These are phyloP conservation scores for Novymonas esmeraldas DNA, from an alignment of 208 protist genomes.

Conservation along the genomic window DNA sequence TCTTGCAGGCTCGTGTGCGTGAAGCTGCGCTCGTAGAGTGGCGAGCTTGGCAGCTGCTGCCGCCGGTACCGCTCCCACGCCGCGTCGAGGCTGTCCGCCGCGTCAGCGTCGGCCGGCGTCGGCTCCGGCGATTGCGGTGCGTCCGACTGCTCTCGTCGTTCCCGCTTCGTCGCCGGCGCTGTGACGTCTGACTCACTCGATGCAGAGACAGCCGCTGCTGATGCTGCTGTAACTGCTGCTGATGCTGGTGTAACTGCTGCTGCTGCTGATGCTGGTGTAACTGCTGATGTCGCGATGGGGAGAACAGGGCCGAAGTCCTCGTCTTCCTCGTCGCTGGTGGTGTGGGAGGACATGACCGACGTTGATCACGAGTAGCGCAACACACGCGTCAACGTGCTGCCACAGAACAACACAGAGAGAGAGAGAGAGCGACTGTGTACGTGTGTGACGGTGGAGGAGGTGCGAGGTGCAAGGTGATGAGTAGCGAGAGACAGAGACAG, in stretches of 20 bases:
- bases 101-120: background rate
- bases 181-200: background rate
- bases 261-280: background rate
- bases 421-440: background rate
- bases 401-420: background rate
- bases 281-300: slow-evolving; percentile 22
- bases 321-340: slow-evolving; percentile 38
- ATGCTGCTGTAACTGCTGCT: background rate
- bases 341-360: slow-evolving; percentile 5
- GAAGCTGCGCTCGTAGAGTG: slow-evolving; percentile 73
- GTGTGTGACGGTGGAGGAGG: no score
- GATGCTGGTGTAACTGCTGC: background rate
- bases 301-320: slow-evolving; percentile 68
- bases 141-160: background rate
- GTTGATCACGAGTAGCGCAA: no score
- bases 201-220: background rate
- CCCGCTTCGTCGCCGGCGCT: slow-evolving; percentile 1
- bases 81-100: slow-evolving; percentile 1
- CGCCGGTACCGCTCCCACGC: slow-evolving; percentile 24
- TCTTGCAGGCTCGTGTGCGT: slow-evolving; percentile 44
- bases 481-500: no score
- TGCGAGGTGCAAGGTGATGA: no score
- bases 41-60: slow-evolving; percentile 39
- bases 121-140: background rate
- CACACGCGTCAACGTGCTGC: background rate